Evolutionary conservation across 768 basidiomycete genomes (phyloP), one percentile per base, ranked within the genome.

Genomic region (Kwoniella botswanensis): DNA sequence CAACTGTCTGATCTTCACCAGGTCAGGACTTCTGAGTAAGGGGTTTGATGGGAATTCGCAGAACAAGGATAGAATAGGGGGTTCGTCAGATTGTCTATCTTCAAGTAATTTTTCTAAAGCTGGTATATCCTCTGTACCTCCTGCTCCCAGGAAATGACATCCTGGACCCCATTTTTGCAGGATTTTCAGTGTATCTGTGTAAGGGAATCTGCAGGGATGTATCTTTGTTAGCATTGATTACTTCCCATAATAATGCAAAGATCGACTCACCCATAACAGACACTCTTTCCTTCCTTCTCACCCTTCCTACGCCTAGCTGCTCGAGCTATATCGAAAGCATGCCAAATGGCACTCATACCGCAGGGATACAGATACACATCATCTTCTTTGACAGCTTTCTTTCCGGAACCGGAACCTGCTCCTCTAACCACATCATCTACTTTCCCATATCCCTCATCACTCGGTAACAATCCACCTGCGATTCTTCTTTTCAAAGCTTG

Each of bases 21-120:
- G 86, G 79, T 97, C 87, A 12, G 93, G 88, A 2, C 91, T 91
- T n/a, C 92, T 89, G 7, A 99, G 86, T 18, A 99, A 88, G 3
- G 96, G 96, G 80, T 99, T 99, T 0, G 93, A 94, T 0, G 96
- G 95, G 82, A 97, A 93, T 83, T 99, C 96, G 53, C 91, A 92
- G 84, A 94, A 94, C 52, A 98, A 86, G 0, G 93, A 89, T 7
- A 93, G 85, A 26, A 93, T 86, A 0, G 92, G 92, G 1, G 89
- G 89, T 7, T 84, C 85, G 1, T 83, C 79, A 7, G 87, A 85
- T 56, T 59, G 64, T 65, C 60, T 42, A 15, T 67, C 22, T 29
- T 65, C 73, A 18, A 96, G 86, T 2, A 93, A 82, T 9, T 74
- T 81, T 72, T 93, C 91, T 0, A 98, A 86, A 35, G 87, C 86